Evolutionary conservation across 2,329 filamentous ascomycete genomes (phyloP).

Genomic region (Cercospora nicotianae): DNA sequence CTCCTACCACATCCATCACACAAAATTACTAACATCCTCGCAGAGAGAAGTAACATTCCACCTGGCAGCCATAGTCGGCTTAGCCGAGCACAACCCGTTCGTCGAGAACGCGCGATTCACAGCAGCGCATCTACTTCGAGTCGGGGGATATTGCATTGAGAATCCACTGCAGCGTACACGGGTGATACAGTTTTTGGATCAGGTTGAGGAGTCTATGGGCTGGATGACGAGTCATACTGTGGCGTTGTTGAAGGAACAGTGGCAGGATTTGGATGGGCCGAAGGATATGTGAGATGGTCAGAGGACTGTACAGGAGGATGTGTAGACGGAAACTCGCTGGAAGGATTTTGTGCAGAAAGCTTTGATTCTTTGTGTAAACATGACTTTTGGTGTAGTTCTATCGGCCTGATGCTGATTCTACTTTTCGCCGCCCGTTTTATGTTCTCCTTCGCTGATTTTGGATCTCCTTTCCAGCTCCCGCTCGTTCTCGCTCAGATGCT

Average conservation of each 20-base stretch:
- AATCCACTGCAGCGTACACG: constrained; percentile 23
- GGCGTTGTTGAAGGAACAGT: constrained; percentile 25
- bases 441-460: neutral
- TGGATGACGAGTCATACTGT: constrained; percentile 25
- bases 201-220: constrained; percentile 23
- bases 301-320: neutral
- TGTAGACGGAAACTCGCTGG: neutral
- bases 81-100: constrained; percentile 29
- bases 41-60: constrained; percentile 26
- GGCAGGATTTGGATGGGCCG: constrained; percentile 27
- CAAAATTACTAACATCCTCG: neutral
- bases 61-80: constrained; percentile 24
- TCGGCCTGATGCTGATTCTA: neutral
- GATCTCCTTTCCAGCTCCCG: neutral
- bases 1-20: neutral
- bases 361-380: neutral
- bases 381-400: neutral
- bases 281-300: neutral
- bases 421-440: neutral
- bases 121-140: constrained; percentile 28
- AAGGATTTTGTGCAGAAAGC: neutral
- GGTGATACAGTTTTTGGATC: constrained; percentile 23
- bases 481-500: neutral
- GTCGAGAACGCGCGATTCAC: constrained; percentile 31
- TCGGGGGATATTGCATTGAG: constrained; percentile 29